Evolutionary conservation across 2,329 filamentous ascomycete genomes (phyloP).

Genomic region (Fusarium falciforme): DNA sequence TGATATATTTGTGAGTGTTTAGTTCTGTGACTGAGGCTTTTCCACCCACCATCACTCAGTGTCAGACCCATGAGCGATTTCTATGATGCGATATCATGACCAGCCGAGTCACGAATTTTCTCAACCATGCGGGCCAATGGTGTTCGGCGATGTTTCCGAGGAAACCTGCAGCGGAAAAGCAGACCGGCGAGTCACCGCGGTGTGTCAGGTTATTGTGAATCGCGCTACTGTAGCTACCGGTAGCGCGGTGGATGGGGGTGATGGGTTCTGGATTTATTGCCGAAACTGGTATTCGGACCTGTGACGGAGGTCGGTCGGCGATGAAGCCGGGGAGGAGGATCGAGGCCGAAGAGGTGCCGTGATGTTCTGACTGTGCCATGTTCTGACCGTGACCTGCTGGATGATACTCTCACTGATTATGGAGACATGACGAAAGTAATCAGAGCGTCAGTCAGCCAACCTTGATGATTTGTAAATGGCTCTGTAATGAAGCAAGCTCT

Average conservation of each 20-base stretch:
- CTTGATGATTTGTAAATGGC: conserved; percentile 32
- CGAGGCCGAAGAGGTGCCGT: conserved; percentile 8
- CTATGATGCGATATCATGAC: neutral
- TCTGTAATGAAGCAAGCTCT: conserved; percentile 14
- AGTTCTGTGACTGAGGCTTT: neutral
- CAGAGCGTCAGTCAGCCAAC: conserved; percentile 26
- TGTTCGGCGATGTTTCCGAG: conserved; percentile 11
- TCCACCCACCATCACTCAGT: too few relatives aligned
- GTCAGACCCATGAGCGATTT: neutral
- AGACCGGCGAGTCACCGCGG: neutral
- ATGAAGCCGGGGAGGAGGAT: conserved; percentile 14
- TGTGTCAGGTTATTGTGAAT: conserved; percentile 12
- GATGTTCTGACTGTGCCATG: neutral
- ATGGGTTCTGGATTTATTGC: neutral
- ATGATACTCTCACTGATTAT: conserved; percentile 19
- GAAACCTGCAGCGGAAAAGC: neutral
- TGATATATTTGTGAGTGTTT: neutral
- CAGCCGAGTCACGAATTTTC: neutral
- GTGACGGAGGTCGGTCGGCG: neutral
- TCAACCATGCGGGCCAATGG: neutral
- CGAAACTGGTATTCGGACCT: neutral
- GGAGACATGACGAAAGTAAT: conserved; percentile 36
- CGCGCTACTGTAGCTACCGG: conserved; percentile 7
- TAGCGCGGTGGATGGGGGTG: neutral
- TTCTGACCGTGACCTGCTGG: neutral